Evolutionary conservation across 352 stramenopile genomes (phyloP).

Genomic region (Phytophthora ramorum): DNA sequence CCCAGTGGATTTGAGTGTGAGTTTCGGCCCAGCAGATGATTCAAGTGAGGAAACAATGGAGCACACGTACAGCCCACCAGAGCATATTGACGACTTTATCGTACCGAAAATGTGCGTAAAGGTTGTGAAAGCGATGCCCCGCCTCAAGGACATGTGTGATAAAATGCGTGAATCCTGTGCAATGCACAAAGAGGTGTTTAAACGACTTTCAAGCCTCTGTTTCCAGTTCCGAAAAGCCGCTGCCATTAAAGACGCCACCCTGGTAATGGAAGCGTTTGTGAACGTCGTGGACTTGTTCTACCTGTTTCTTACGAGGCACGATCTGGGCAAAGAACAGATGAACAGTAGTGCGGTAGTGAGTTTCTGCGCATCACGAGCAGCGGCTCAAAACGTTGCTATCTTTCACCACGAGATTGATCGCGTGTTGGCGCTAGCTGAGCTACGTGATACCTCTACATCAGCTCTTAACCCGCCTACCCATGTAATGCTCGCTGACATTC

Average conservation of each 20-base stretch:
- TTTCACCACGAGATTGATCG: constrained; percentile 39
- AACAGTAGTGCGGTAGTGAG: constrained; percentile 17
- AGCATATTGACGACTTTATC: constrained; percentile 33
- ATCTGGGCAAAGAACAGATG: constrained; percentile 23
- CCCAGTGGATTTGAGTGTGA: constrained; percentile 35
- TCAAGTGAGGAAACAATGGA: constrained; percentile 9
- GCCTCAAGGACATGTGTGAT: constrained; percentile 10
- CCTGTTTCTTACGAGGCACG: constrained; percentile 17
- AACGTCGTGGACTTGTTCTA: constrained; percentile 30
- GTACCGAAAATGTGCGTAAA: constrained; percentile 34
- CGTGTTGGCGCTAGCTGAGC: constrained; percentile 21
- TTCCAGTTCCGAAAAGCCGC: constrained; percentile 16
- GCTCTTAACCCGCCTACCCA: constrained; percentile 8
- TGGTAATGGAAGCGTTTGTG: constrained; percentile 29
- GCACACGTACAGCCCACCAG: constrained; percentile 13
- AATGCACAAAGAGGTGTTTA: constrained; percentile 24
- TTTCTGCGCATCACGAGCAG: constrained; percentile 33
- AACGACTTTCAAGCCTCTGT: constrained; percentile 16
- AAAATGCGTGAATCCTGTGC: constrained; percentile 4
- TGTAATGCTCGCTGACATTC: constrained; percentile 21
- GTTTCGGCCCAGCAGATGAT: constrained; percentile 23
- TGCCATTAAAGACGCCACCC: constrained; percentile 16
- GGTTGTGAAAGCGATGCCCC: constrained; percentile 27
- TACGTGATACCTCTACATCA: constrained; percentile 7
- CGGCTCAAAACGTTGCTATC: constrained; percentile 21